Percentiles rank a stretch among this genome's conserved stretches.
These are phyloP conservation scores for Rhizoclosmatium sp. DNA, from an alignment of 192 early-diverging fungal species.

Conservation along the genomic window DNA sequence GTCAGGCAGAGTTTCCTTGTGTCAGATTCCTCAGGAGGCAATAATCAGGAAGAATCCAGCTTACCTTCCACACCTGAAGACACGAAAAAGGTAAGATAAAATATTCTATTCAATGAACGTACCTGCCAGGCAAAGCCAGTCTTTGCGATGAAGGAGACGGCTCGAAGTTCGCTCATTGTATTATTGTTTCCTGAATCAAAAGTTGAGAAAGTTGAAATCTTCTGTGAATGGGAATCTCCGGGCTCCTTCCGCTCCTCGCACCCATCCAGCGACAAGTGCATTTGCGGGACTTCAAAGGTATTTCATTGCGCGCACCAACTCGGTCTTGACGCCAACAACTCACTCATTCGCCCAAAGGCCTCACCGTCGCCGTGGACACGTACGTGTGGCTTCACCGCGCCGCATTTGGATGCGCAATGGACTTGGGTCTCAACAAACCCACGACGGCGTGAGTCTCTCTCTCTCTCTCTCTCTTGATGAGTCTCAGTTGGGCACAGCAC, in stretches of 20 bases:
- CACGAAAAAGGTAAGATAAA: background rate
- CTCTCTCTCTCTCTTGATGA: background rate
- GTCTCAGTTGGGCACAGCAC: background rate
- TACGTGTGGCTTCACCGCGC: constrained; percentile 97
- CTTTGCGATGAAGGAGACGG: constrained; percentile 29
- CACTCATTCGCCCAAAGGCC: background rate
- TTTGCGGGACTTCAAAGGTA: constrained; percentile 74
- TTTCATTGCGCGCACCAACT: background rate
- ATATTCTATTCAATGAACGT: background rate
- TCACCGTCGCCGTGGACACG: constrained; percentile 83
- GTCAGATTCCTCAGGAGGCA: background rate
- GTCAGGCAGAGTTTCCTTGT: constrained; percentile 43
- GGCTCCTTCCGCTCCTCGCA: constrained; percentile 84
- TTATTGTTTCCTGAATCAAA: too few relatives aligned
- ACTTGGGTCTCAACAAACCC: constrained; percentile 71
- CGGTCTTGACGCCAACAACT: background rate
- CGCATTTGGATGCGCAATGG: constrained; percentile 83
- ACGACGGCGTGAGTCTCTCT: constrained; percentile 67
- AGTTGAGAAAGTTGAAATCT: background rate
- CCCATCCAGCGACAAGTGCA: constrained; percentile 73
- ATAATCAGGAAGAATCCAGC: background rate
- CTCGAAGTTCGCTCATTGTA: constrained; percentile 37
- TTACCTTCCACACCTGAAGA: constrained; percentile 39
- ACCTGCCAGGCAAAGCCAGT: constrained; percentile 42
- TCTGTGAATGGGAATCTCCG: constrained; percentile 84